A percentile compares a stretch with the other conserved stretches of the same genome.
These are phyloP conservation scores for Talinum fruticosum DNA, from an alignment of 148 eudicot species.

Conservation along the genomic window DNA sequence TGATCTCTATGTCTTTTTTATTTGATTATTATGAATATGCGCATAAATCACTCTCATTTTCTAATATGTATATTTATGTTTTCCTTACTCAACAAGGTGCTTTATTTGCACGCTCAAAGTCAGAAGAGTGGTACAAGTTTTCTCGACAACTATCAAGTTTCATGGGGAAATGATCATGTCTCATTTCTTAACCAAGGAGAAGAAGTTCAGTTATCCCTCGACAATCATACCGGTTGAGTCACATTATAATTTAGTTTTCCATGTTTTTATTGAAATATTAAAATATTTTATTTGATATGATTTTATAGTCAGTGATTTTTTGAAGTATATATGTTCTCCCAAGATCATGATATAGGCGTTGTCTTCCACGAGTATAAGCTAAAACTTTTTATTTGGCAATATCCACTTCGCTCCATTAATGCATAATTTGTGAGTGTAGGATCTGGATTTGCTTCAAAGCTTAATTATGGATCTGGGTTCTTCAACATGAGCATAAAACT, in stretches of 20 bases:
- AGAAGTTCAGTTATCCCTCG: conserved; percentile 4
- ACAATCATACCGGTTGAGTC: background rate
- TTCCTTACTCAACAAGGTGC: background rate
- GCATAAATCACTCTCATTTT: background rate
- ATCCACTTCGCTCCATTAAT: too few relatives aligned
- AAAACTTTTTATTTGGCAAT: too few relatives aligned
- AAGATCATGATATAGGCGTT: too few relatives aligned
- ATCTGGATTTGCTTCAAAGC: conserved; percentile 23
- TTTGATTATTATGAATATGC: background rate
- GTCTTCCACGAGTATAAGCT: too few relatives aligned
- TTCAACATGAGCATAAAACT: conserved; percentile 26
- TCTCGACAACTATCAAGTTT: conserved; percentile 9
- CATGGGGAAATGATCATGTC: conserved; percentile 16
- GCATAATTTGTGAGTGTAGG: conserved; percentile 6
- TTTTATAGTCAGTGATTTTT: too few relatives aligned
- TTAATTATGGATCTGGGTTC: conserved; percentile 27
- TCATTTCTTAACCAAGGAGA: background rate
- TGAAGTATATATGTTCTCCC: too few relatives aligned
- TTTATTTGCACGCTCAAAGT: background rate
- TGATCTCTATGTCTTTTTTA: background rate
- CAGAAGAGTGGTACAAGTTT: background rate
- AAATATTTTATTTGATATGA: too few relatives aligned
- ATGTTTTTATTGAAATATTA: too few relatives aligned
- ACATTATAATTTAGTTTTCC: too few relatives aligned
- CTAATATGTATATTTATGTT: background rate